Conservation (phyloP, 139 green algal species). For the Picochlorum sp. region DNA sequence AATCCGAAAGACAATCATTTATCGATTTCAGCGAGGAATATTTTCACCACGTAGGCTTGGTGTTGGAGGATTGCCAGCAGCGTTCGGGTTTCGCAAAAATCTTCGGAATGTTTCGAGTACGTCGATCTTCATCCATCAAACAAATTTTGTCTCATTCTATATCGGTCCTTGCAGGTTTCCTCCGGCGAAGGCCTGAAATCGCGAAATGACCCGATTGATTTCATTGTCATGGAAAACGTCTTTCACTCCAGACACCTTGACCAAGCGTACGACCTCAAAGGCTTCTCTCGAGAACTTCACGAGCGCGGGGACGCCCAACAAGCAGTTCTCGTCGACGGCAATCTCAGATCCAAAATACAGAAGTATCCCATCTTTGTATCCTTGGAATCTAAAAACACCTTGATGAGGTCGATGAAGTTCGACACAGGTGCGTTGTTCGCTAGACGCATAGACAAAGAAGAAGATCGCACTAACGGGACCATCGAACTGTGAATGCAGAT, state of each 20-base stretch:
- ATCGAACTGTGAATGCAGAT: constrained; percentile 60
- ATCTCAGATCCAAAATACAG: constrained; percentile 69
- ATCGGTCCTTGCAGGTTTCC: not conserved
- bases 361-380: constrained; percentile 58
- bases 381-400: constrained; percentile 13
- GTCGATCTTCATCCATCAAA: not conserved
- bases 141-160: not conserved
- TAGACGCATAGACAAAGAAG: not conserved
- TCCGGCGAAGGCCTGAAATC: not conserved
- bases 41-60: constrained; percentile 69
- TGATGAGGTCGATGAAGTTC: not conserved
- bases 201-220: constrained; percentile 47
- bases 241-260: constrained; percentile 68
- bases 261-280: constrained; percentile 93
- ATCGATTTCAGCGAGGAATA: constrained; percentile 78
- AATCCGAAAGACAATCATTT: constrained; percentile 62
- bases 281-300: constrained; percentile 46
- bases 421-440: not conserved
- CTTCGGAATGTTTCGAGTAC: constrained; percentile 79
- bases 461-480: constrained; percentile 41
- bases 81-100: constrained; percentile 86
- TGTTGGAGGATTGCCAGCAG: constrained; percentile 8
- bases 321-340: constrained; percentile 84
- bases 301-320: constrained; percentile 20
- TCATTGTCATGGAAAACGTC: constrained; percentile 93